Evolutionary conservation across 805 yeast genomes (phyloP).

Genomic region (Candida multigemmis): DNA sequence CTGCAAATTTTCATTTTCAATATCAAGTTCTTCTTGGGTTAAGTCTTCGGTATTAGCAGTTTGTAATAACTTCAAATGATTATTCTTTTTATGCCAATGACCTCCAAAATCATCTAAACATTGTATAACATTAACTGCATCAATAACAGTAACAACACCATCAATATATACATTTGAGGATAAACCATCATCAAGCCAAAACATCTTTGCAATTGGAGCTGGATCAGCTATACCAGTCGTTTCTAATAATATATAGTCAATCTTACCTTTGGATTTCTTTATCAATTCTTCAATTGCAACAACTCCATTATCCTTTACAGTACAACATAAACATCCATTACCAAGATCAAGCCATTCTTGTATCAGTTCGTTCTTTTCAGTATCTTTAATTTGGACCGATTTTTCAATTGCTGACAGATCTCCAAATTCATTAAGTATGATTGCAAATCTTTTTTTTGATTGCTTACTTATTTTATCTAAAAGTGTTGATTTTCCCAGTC

Average conservation of each 20-base stretch:
- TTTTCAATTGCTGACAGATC: constrained; percentile 87
- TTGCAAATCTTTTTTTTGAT: constrained; percentile 73
- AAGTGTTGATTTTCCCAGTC: constrained; percentile 89
- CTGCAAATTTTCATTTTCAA: constrained; percentile 17
- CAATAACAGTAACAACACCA: constrained; percentile 85
- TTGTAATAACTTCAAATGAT: constrained; percentile 14
- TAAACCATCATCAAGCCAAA: constrained; percentile 92
- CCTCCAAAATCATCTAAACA: constrained; percentile 68
- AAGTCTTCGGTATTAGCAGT: constrained; percentile 10
- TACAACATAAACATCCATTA: constrained; percentile 94
- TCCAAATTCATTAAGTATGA: constrained; percentile 87
- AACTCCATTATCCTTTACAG: constrained; percentile 92
- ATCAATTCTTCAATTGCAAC: constrained; percentile 86
- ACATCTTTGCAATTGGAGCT: constrained; percentile 94
- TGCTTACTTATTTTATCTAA: constrained; percentile 64
- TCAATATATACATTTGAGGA: constrained; percentile 80
- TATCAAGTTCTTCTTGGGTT: constrained; percentile 19
- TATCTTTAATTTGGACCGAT: constrained; percentile 60
- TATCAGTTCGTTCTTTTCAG: constrained; percentile 38
- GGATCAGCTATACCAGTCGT: constrained; percentile 98
- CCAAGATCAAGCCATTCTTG: constrained; percentile 96
- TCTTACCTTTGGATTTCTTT: constrained; percentile 56
- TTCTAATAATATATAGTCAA: constrained; percentile 87
- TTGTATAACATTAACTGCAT: constrained; percentile 53
- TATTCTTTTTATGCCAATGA: constrained; percentile 49